These are phyloP conservation scores for Candida mesenterica DNA, from an alignment of 1,139 yeast genomes.

Conservation along the genomic window DNA sequence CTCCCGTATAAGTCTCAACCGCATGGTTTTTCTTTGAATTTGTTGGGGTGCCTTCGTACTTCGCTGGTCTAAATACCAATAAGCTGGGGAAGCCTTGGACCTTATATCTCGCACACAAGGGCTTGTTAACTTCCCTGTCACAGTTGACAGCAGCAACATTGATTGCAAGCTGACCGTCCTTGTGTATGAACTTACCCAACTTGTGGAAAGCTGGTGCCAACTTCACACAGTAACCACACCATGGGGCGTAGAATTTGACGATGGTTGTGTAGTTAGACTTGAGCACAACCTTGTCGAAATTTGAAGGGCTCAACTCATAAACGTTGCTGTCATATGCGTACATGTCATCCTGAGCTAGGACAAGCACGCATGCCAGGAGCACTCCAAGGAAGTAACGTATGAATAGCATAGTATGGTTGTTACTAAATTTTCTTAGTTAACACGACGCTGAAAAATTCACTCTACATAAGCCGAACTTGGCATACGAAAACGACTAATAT, in stretches of 20 bases:
- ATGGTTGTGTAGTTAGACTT: constrained; percentile 74
- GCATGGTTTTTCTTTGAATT: constrained; percentile 39
- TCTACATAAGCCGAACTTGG: neutral
- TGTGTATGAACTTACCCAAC: constrained; percentile 57
- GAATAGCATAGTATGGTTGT: constrained; percentile 9
- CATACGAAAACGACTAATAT: neutral
- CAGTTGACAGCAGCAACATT: constrained; percentile 88
- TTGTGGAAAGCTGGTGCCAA: constrained; percentile 57
- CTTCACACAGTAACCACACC: constrained; percentile 85
- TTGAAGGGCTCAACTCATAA: constrained; percentile 53
- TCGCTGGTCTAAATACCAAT: constrained; percentile 81
- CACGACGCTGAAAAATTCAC: neutral
- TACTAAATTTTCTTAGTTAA: neutral
- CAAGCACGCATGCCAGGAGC: constrained; percentile 8
- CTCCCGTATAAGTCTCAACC: constrained; percentile 68
- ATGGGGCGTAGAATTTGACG: constrained; percentile 94
- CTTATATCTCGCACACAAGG: constrained; percentile 63
- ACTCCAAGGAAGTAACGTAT: constrained; percentile 6
- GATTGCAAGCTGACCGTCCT: constrained; percentile 51
- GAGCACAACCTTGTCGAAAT: constrained; percentile 64
- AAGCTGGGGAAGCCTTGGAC: constrained; percentile 82
- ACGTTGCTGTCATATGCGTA: constrained; percentile 50
- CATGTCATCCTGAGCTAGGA: constrained; percentile 16
- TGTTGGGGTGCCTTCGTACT: constrained; percentile 26
- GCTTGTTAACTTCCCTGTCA: constrained; percentile 65